These are phyloP conservation scores for Ophiocordyceps camponoti-floridani DNA, from an alignment of 2,329 filamentous ascomycete species.

Conservation along the genomic window DNA sequence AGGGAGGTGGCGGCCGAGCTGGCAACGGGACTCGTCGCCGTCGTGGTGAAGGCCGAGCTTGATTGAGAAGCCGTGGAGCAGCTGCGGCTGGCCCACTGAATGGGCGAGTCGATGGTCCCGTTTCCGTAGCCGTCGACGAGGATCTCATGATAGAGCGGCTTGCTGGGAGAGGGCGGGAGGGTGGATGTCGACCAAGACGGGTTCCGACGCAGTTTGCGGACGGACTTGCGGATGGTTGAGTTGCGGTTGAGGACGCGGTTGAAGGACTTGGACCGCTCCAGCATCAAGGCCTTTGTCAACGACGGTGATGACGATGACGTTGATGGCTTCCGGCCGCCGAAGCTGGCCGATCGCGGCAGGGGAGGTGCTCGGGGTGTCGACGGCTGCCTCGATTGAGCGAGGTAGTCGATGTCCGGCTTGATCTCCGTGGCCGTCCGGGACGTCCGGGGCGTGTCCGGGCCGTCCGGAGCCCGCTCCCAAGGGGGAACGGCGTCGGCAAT, in stretches of 20 bases:
- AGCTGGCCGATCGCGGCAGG: constrained; percentile 1
- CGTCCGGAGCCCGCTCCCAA: constrained; percentile 14
- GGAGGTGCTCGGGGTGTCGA: neutral
- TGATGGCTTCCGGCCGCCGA: neutral
- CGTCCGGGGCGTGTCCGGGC: neutral
- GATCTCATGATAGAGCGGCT: constrained; percentile 27
- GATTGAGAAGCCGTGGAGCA: constrained; percentile 11
- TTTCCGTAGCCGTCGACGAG: constrained; percentile 36
- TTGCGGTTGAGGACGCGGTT: constrained; percentile 13
- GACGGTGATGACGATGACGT: neutral
- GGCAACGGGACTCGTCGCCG: constrained; percentile 7
- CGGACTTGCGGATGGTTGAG: constrained; percentile 15
- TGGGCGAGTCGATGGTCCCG: constrained; percentile 21
- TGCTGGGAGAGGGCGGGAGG: constrained; percentile 3
- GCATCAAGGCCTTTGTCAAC: neutral
- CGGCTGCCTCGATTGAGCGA: constrained; percentile 20
- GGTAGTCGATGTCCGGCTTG: constrained; percentile 38
- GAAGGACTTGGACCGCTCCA: constrained; percentile 13
- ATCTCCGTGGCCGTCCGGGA: constrained; percentile 19
- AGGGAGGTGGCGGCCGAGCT: constrained; percentile 6
- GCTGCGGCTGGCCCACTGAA: constrained; percentile 7
- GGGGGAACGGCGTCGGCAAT: constrained; percentile 25
- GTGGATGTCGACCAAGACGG: constrained; percentile 5
- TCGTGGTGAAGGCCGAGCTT: constrained; percentile 10
- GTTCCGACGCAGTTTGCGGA: constrained; percentile 12